Percentiles rank a stretch among this genome's conserved stretches.
These are phyloP conservation scores for Phytophthora colocasiae DNA, from an alignment of 352 stramenopile species.

Conservation along the genomic window DNA sequence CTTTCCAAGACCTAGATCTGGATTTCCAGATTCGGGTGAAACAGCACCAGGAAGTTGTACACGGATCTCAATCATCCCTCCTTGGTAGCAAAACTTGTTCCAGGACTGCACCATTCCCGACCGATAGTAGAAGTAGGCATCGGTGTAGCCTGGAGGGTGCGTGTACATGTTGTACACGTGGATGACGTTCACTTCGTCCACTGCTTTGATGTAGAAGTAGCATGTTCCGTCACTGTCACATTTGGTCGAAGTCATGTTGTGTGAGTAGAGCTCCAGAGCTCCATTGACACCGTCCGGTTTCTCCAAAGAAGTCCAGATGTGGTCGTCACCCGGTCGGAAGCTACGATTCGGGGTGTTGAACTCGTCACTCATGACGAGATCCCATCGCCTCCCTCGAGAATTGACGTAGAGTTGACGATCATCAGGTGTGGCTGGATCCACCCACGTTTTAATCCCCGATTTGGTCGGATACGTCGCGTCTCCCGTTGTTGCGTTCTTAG, in stretches of 20 bases:
- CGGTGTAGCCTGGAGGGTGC: slow-evolving; percentile 51
- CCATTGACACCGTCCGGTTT: slow-evolving; percentile 93
- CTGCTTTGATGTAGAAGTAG: slow-evolving; percentile 52
- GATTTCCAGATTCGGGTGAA: slow-evolving; percentile 49
- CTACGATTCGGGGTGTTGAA: slow-evolving; percentile 90
- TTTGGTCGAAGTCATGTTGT: slow-evolving; percentile 71
- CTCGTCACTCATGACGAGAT: slow-evolving; percentile 94
- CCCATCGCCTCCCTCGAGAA: slow-evolving; percentile 45
- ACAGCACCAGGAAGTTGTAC: slow-evolving; percentile 89
- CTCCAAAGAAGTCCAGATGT: slow-evolving; percentile 94
- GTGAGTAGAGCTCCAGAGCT: slow-evolving; percentile 92
- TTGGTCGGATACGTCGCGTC: slow-evolving; percentile 32
- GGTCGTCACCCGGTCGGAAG: slow-evolving; percentile 92
- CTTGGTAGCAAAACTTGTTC: slow-evolving; percentile 97
- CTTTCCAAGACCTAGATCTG: slow-evolving; percentile 41
- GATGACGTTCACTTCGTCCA: slow-evolving; percentile 43
- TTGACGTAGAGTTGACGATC: slow-evolving; percentile 17
- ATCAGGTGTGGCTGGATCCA: slow-evolving; percentile 50
- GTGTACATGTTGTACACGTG: slow-evolving; percentile 64
- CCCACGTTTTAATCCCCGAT: slow-evolving; percentile 55
- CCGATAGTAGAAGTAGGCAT: slow-evolving; percentile 50
- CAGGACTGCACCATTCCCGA: slow-evolving; percentile 92
- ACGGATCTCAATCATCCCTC: slow-evolving; percentile 90
- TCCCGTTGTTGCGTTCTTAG: slow-evolving; percentile 15
- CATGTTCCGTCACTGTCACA: slow-evolving; percentile 53